Evolutionary conservation across 495 filamentous ascomycete genomes (phyloP).

Genomic region (Tuber indicum): DNA sequence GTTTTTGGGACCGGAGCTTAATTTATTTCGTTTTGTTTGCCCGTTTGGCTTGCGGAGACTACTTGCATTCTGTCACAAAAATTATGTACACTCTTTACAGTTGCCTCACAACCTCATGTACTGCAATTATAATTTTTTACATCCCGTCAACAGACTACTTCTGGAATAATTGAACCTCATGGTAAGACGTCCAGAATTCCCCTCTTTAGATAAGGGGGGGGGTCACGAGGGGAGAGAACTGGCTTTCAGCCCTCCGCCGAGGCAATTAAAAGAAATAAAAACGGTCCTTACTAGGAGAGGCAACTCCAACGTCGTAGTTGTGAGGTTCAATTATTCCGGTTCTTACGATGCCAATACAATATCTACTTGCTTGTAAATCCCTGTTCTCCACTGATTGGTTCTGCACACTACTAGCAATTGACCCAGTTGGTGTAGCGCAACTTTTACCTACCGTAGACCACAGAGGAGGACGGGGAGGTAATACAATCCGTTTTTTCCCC

Average conservation of each 20-base stretch:
- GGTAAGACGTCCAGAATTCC: too few relatives aligned
- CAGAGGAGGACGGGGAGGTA: too few relatives aligned
- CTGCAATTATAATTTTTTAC: not conserved
- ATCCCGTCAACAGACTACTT: not conserved
- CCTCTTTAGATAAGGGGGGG: too few relatives aligned
- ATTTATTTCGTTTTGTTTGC: not conserved
- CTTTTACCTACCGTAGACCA: not conserved
- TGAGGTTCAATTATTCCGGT: too few relatives aligned
- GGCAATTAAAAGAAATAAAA: too few relatives aligned
- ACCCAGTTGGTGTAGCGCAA: not conserved
- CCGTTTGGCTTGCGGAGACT: not conserved
- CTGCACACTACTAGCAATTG: not conserved
- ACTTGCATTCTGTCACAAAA: not conserved
- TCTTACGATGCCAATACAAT: too few relatives aligned
- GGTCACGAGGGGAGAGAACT: too few relatives aligned
- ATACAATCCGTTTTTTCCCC: too few relatives aligned
- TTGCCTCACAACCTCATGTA: not conserved
- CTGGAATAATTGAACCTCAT: too few relatives aligned
- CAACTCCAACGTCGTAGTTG: too few relatives aligned
- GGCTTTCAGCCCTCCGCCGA: too few relatives aligned
- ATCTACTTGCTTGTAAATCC: not conserved
- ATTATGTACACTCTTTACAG: not conserved
- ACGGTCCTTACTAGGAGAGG: too few relatives aligned
- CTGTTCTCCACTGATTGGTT: not conserved
- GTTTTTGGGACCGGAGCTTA: not conserved